Conservation (phyloP, 495 filamentous ascomycete species). For the Recurvomyces mirabilis region DNA sequence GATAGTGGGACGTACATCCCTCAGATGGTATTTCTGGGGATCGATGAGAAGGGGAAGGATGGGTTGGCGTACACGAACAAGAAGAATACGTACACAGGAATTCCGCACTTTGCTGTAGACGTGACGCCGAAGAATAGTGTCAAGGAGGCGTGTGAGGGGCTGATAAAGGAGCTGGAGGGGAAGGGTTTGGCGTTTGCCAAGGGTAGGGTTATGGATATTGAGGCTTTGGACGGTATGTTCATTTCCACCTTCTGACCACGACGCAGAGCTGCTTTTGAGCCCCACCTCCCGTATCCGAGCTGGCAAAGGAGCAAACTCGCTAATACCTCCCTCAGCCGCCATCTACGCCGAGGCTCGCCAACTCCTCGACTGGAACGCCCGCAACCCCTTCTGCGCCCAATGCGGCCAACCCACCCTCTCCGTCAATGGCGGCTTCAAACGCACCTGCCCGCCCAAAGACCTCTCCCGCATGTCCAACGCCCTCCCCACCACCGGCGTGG, state of each 20-base stretch:
- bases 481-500: constrained; percentile 14
- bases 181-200: constrained; percentile 50
- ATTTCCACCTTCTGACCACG: not conserved
- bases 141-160: constrained; percentile 37
- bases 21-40: constrained; percentile 71
- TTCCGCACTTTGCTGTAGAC: constrained; percentile 81
- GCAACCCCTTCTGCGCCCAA: constrained; percentile 81
- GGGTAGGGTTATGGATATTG: constrained; percentile 43
- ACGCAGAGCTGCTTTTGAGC: not conserved
- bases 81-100: constrained; percentile 55
- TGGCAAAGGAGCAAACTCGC: constrained; percentile 2
- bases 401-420: constrained; percentile 79
- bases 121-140: constrained; percentile 59
- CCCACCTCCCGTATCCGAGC: not conserved
- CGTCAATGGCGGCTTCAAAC: constrained; percentile 81
- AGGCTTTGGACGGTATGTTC: constrained; percentile 50
- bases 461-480: constrained; percentile 31
- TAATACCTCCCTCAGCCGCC: constrained; percentile 47
- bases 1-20: constrained; percentile 59
- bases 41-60: constrained; percentile 56
- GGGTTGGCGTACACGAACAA: constrained; percentile 30
- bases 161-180: constrained; percentile 44
- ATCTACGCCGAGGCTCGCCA: constrained; percentile 85
- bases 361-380: constrained; percentile 87
- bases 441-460: constrained; percentile 77